A percentile compares a stretch with the other conserved stretches of the same genome.
Conservation (phyloP, 306 rosid genomes). For the Trifolium pratense region DNA sequence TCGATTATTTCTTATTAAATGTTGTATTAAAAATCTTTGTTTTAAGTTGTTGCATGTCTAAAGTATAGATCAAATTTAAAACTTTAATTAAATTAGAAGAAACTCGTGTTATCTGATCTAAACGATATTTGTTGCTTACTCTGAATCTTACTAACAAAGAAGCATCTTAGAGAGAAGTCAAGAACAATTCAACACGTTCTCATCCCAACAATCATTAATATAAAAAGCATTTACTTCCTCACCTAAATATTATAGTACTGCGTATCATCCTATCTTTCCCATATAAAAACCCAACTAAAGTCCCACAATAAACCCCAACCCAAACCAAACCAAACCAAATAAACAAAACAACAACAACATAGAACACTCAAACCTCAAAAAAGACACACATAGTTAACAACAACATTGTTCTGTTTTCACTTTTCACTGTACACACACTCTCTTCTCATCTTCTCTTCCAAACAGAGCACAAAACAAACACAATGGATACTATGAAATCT, state of each 20-base stretch:
- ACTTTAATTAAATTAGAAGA: too few species aligned
- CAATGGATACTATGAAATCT: conserved; percentile 73
- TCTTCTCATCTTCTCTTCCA: not conserved
- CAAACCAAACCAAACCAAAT: too few species aligned
- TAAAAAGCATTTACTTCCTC: not conserved
- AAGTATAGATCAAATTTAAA: too few species aligned
- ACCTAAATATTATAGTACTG: not conserved
- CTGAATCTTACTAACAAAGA: conserved; percentile 23
- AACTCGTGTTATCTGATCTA: too few species aligned
- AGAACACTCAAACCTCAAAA: not conserved
- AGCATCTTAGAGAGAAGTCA: conserved; percentile 25
- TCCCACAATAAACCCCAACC: conserved; percentile 13
- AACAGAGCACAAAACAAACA: not conserved
- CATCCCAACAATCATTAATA: not conserved
- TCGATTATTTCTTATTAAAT: too few species aligned
- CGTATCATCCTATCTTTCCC: not conserved
- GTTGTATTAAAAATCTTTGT: too few species aligned
- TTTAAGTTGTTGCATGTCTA: too few species aligned
- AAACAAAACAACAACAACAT: not conserved
- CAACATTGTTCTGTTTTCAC: not conserved
- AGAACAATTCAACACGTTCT: conserved; percentile 8
- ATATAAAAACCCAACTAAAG: conserved; percentile 27
- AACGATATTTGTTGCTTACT: too few species aligned
- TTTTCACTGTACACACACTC: not conserved
- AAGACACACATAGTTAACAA: not conserved